phyloP scores from a whole-genome alignment of 2,329 filamentous ascomycete genomes.

The Alternaria burnsii region DNA sequence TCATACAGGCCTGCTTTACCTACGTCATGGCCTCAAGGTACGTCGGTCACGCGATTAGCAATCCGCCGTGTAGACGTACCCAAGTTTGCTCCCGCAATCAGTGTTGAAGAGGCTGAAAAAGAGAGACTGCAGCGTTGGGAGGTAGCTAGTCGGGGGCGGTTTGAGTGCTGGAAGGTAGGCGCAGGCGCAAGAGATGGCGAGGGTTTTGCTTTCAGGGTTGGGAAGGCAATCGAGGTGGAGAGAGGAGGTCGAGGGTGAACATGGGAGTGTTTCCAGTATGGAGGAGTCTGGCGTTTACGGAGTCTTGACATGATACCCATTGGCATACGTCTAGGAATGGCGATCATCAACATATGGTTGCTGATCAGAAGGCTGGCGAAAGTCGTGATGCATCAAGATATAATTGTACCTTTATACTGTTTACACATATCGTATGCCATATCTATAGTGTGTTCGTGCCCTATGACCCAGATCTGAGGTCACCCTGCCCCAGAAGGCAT shows the following conservation, averaged over 20 bases:
- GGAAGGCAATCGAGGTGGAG: conserved; percentile 26
- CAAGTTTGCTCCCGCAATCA: conserved; percentile 50
- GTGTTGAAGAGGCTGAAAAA: conserved; percentile 48
- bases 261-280: neutral
- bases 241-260: neutral
- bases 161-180: conserved; percentile 46
- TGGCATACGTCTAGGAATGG: neutral
- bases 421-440: neutral
- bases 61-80: conserved; percentile 45
- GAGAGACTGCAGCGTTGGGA: conserved; percentile 48
- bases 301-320: neutral
- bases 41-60: conserved; percentile 44
- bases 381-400: neutral
- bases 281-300: neutral
- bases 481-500: neutral
- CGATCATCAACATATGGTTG: neutral
- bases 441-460: neutral
- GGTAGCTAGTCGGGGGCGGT: conserved; percentile 48
- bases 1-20: conserved; percentile 35
- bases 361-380: neutral
- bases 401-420: neutral
- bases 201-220: conserved; percentile 42
- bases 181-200: conserved; percentile 19
- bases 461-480: neutral
- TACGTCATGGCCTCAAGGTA: conserved; percentile 36